A percentile compares a stretch with the other conserved stretches of the same genome.
Evolutionary conservation across 768 basidiomycete species (phyloP).

Genomic region (Termitomyces sp.): DNA sequence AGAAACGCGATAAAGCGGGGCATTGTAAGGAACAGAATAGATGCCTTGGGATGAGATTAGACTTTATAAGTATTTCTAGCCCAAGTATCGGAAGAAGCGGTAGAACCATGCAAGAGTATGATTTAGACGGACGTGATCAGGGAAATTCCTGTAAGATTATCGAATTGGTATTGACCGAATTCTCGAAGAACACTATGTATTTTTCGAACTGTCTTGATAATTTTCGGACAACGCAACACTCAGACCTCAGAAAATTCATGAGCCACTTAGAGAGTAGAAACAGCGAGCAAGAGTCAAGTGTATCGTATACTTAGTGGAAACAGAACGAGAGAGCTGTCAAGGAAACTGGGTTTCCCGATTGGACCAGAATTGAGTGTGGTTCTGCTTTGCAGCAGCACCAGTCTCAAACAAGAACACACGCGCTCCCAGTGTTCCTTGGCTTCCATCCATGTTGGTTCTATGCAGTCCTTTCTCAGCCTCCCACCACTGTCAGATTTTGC

Average conservation of each 20-base stretch:
- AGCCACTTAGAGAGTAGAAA: background rate
- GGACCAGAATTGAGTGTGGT: too few species aligned
- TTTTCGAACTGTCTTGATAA: background rate
- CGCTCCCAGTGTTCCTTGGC: background rate
- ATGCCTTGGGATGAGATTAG: background rate
- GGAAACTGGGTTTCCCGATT: too few species aligned
- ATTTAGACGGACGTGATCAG: background rate
- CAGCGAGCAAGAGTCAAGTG: background rate
- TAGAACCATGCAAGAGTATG: background rate
- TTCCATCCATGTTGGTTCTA: background rate
- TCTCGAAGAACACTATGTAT: background rate
- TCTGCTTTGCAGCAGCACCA: background rate
- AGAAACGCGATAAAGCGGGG: background rate
- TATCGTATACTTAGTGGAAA: background rate
- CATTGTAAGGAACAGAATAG: background rate
- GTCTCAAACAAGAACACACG: background rate
- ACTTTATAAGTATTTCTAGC: background rate
- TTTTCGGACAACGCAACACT: background rate
- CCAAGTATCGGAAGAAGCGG: background rate
- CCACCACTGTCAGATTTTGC: background rate
- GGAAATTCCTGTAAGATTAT: background rate
- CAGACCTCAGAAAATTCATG: background rate
- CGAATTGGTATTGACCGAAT: too few species aligned
- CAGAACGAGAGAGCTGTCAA: too few species aligned
- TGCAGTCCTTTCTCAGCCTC: slow-evolving; percentile 3